Base-by-base conservation (phyloP, 306 rosid genomes). In the Prinsepia uniflora region DNA sequence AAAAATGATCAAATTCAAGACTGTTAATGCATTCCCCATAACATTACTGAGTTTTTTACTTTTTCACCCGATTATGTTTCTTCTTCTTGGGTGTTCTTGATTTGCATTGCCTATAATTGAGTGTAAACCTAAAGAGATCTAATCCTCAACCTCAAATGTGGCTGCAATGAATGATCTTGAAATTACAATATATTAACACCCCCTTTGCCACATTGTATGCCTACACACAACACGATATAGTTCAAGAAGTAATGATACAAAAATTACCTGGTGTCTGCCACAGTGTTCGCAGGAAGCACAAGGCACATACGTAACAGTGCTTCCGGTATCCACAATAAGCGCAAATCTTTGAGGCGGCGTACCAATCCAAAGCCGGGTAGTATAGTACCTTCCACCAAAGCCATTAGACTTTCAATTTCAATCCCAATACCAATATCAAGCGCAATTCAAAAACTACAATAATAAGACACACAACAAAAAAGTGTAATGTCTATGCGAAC, bases 241-340 rank as follows among this genome's bases (percentile, higher is more conserved):
- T 2, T 15, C 3, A 59, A 30, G 40, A 17, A 34, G n/a, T 14
- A 8, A 18, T 59, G 6, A 59, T 34, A 43, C 40, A 34, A 19
- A 59, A 59, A 7, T 39, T 13, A 85, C 89, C 89, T 85, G 82
- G 56, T 82, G 99, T 52, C 62, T 83, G 18, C 99, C 99, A 77
- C 97, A 94, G 15, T 82, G 88, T 75, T 86, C 82, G 70, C 99
- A 94, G 61, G 84, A 81, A 7, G 96, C 81, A 72, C 99, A 94
- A 9, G 99, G 99, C 18, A 94, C 99, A 63, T 94, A 94, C 40
- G 99, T 94, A 39, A 94, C 96, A 46, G 97, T 86, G 82, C 99
- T 94, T 49, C 99, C 99, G 7, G 99, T 89, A 70, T 94, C 99
- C 53, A 94, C 99, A 70, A 94, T 94, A 11, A 94, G 95, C 41